Base-by-base conservation (phyloP, 1,139 yeast genomes). In the Lodderomyces parapsilosis region DNA sequence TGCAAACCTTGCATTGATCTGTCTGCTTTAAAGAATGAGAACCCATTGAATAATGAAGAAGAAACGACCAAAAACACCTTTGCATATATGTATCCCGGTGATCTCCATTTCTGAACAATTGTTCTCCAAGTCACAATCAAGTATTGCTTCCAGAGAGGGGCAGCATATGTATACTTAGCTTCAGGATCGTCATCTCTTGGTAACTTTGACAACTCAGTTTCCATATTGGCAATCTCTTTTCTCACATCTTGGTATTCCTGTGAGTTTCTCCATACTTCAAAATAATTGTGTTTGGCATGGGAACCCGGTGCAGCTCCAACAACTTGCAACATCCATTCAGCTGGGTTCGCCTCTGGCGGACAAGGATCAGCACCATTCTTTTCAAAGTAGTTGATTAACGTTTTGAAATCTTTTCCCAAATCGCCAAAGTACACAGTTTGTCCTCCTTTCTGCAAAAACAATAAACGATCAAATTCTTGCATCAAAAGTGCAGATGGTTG, bases 381-480 rank as follows among this genome's bases (percentile, higher is more conserved):
- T 58, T 80, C 86, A 52, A 83, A 82, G 55, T 83, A 83, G 35
- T 64, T 55, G 42, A 77, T 63, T 55, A 83, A 61, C 2, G 78
- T 67, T 10, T 55, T 41, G 45, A 85, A 80, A 52, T 72, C 70
- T 45, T 65, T 59, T 48, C 86, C 87, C 55, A 81, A 78, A 49
- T 81, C 84, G 47, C 86, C 86, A 57, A 80, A 81, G 59, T 82
- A 82, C 32, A 81, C 86, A 49, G 85, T 81, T 59, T 73, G 66
- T 49, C 87, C 87, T 47, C 74, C 74, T 49, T 55, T 63, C 53
- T 66, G 71, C 50, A 68, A 60, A 46, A 68, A 66, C 48, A 68
- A 61, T 40, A 68, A 55, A 39, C 71, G 56, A 46, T 66, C 71
- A 44, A 66, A 66, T 43, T 63, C 69, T 43, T 62, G 56, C 51